Base-by-base conservation (phyloP, 1,139 yeast species). In the Blastobotrys aristatus region DNA sequence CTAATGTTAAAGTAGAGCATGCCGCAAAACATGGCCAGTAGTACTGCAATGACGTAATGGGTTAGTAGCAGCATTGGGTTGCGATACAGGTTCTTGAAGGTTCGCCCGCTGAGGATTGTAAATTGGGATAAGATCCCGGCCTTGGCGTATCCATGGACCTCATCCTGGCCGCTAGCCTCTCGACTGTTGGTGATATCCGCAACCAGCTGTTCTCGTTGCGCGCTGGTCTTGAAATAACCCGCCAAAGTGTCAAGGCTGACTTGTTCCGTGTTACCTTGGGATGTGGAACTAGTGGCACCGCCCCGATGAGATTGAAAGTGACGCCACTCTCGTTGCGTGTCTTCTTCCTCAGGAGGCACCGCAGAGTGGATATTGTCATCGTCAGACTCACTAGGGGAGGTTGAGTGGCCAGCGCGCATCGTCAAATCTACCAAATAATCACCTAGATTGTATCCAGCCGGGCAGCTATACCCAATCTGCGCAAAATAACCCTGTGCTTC, bases 381-480 rank as follows among this genome's bases (percentile, higher is more conserved):
- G 22, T 29, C 14, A n/a, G 31, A n/a, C 3, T 5, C 6, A 24
- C 17, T 13, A 3, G 31, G n/a, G 22, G 68, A 60, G 18, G 66
- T 49, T 18, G 59, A 27, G 4, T 6, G 5, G 20, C 14, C 24
- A 8, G 74, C 80, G 53, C 78, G 82, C 64, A 89, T 87, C 0
- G 97, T 89, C 33, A 92, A 77, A 64, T 92, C 98, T 54, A 92
- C 85, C 63, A 92, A 72, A 60, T 82, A 92, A 63, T 92, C 98
- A 2, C 97, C 98, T 58, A 92, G 79, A 60, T 92, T 92, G 65
- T 87, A 90, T 32, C 96, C 96, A 33, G 75, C 66, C 1, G 98
- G 98, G 65, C 97, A 88, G 43, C 73, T 70, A 66, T 80, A 86
- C 0, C 97, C 97, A 58, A 82, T 76, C 40, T 74, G 77, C 5